Evolutionary conservation across 2,329 filamentous ascomycete species (phyloP), one percentile per base, ranked within the genome.

Genomic region (Sclerotinia spermophila): DNA sequence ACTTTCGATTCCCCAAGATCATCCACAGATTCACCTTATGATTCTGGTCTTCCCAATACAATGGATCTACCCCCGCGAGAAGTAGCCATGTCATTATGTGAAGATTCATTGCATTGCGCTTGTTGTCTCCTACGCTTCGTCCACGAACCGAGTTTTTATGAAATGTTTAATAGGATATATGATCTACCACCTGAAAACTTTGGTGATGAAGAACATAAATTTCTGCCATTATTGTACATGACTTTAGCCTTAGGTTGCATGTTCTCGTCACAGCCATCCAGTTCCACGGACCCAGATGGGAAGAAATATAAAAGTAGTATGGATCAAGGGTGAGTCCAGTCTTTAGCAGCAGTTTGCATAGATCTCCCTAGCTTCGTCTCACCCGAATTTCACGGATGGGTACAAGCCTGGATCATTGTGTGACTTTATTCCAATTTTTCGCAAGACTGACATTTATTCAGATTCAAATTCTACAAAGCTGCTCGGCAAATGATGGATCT

Each of bases 101-200:
- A 86, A 72, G 86, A 86, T 74, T 84, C 86, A 0, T 79, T 89
- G 21, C 84, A 84, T 74, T 86, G 84, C 71, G 87, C 86, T 13
- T 89, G 86, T 2, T 86, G 85, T 71, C 80, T 89, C 1, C 80
- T 88, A 33, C 88, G 92, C 51, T 90, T 95, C 70, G 87, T 97
- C 7, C 94, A 97, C 77, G 84, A 92, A 65, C 94, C 94, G 0
- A 88, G 88, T 0, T 97, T 97, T 79, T 93, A 91, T 81, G 86
- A 87, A 71, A 89, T 88, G 76, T 86, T 97, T 73, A 90, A 97
- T 74, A 86, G 86, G 69, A 85, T 97, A 53, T 97, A 97, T 80
- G 87, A 91, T 74, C 88, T 84, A 33, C 84, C 91, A 1, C 83
- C 86, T 15, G 87, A 91, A 33, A 85, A 84, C 67, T 88, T 88